Evolutionary conservation across 2,329 filamentous ascomycete species (phyloP).

Genomic region (Truncatella angustata): DNA sequence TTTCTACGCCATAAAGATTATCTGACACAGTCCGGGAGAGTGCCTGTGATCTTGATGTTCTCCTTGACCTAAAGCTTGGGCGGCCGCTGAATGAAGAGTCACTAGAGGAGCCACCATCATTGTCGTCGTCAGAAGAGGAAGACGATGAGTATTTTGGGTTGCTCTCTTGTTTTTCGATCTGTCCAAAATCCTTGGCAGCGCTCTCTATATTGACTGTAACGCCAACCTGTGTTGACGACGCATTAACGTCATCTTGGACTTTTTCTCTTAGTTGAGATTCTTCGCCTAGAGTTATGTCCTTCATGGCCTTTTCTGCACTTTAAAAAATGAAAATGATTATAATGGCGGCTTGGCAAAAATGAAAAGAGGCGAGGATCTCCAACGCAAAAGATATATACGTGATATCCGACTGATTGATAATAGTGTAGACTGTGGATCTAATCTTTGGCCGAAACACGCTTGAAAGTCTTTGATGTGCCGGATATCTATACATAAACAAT

Average conservation of each 20-base stretch:
- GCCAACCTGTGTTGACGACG: not conserved
- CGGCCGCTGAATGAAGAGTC: not conserved
- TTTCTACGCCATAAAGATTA: constrained; percentile 37
- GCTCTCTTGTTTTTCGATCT: constrained; percentile 3
- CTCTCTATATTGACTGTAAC: too few species aligned
- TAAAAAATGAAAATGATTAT: not conserved
- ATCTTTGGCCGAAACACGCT: not conserved
- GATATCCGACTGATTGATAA: not conserved
- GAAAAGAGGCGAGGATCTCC: not conserved
- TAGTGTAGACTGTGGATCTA: not conserved
- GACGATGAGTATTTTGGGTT: not conserved
- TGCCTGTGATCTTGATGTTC: constrained; percentile 10
- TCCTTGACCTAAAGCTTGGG: not conserved
- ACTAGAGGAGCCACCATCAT: not conserved
- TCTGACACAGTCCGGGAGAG: constrained; percentile 36
- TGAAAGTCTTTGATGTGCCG: not conserved
- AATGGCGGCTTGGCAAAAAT: not conserved
- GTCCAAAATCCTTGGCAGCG: not conserved
- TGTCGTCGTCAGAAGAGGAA: not conserved
- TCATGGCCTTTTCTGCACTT: not conserved
- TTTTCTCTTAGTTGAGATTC: not conserved
- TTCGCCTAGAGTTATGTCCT: not conserved
- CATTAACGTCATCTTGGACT: not conserved
- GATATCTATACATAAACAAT: not conserved
- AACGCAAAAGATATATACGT: not conserved